These are phyloP conservation scores for Magnolia sinica DNA, from an alignment of 164 flowering plant genomes.

Conservation along the genomic window DNA sequence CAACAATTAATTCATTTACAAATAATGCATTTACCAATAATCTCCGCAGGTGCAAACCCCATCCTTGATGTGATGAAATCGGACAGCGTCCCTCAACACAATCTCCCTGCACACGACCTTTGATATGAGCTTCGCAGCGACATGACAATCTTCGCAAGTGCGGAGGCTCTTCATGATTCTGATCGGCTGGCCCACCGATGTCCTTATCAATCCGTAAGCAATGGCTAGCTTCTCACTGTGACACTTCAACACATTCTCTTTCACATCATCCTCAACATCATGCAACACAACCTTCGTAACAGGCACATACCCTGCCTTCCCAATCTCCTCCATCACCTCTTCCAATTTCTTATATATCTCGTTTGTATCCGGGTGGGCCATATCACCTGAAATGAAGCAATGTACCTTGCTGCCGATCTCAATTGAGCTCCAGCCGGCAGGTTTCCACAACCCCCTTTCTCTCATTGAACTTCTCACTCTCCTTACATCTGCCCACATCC, in stretches of 20 bases:
- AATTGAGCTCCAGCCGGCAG: slow-evolving; percentile 16
- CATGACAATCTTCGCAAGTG: slow-evolving; percentile 31
- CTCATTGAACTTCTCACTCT: slow-evolving; percentile 11
- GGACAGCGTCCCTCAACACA: slow-evolving; percentile 15
- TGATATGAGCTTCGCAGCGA: slow-evolving; percentile 23
- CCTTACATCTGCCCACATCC: slow-evolving; percentile 14
- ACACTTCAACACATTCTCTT: slow-evolving; percentile 20
- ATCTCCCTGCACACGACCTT: slow-evolving; percentile 12
- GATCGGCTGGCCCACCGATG: slow-evolving; percentile 6
- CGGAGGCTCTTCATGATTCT: slow-evolving; percentile 27
- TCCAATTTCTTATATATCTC: slow-evolving; percentile 23
- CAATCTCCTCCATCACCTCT: slow-evolving; percentile 16
- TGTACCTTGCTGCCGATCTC: slow-evolving; percentile 14
- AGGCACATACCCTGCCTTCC: slow-evolving; percentile 18
- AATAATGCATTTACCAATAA: slow-evolving; percentile 10
- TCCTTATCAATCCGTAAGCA: slow-evolving; percentile 24
- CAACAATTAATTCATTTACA: too few species aligned
- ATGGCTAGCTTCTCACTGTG: slow-evolving; percentile 35
- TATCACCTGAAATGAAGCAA: slow-evolving; percentile 15
- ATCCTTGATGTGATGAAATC: slow-evolving; percentile 15
- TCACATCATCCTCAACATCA: slow-evolving; percentile 28
- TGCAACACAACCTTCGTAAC: slow-evolving; percentile 23
- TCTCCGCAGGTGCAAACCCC: slow-evolving; percentile 15
- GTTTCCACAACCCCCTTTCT: slow-evolving; percentile 13
- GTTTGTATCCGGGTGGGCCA: slow-evolving; percentile 8